Base-by-base conservation (phyloP, 1,139 yeast genomes). In the Geotrichum europaeum region DNA sequence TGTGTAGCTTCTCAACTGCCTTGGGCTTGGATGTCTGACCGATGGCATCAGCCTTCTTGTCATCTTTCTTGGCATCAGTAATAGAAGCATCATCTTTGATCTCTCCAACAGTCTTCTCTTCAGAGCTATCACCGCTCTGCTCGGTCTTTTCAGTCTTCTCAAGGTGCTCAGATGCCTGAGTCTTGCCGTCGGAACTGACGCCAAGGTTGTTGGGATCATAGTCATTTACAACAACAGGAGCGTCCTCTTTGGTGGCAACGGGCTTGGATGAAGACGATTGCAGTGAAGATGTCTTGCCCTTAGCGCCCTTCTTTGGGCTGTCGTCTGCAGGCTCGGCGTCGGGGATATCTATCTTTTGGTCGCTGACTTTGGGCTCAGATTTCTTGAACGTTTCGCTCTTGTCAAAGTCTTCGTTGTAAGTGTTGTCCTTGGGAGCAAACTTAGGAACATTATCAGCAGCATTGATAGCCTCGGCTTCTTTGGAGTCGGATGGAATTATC, bases 141-240 rank as follows among this genome's bases (percentile, higher is more conserved):
- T 34, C 60, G 5, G 49, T 10, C 45, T 63, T 62, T 5, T 53
- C 55, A 51, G 60, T 58, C 32, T 62, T 63, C 30, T 59, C 60
- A 20, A 57, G 30, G 30, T 59, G 59, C 49, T 59, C 64, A 12
- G 58, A 61, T 50, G 57, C 58, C 30, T 59, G 62, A 13, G 63
- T 57, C 57, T 60, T 56, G 24, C 65, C 64, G 20, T 68, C 71
- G 18, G 70, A 66, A 13, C 69, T 62, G 9, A 70, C 73, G 4
- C 77, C 77, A 49, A 74, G 66, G 34, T 75, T 71, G 59, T 68
- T 71, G 12, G 77, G 77, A 63, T 75, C 76, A 60, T 74, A 75
- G 63, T 75, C 78, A 64, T 73, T 73, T 52, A 73, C 69, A 32
- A 73, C 75, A 20, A 70, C 73, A 3, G 76, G 73, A 51, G 71